These are phyloP conservation scores for Wallacemonas collosoma DNA, from an alignment of 208 protist genomes.

Conservation along the genomic window DNA sequence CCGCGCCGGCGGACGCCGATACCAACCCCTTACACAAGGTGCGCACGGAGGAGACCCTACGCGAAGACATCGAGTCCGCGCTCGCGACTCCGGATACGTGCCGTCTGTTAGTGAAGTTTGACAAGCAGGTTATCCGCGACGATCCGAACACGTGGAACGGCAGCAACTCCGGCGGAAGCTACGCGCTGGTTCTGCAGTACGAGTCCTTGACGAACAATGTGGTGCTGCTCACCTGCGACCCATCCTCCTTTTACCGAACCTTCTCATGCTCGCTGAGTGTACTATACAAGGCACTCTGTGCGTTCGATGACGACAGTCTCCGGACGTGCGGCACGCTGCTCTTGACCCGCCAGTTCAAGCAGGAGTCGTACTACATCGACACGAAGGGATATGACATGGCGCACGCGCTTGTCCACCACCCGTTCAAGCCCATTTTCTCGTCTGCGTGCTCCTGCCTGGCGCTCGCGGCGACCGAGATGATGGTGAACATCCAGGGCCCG, in stretches of 20 bases:
- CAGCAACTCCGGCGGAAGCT: constrained; percentile 62
- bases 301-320: constrained; percentile 52
- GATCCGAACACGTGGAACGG: constrained; percentile 80
- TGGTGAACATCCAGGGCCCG: constrained; percentile 50
- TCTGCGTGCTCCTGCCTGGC: constrained; percentile 73
- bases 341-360: constrained; percentile 40
- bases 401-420: constrained; percentile 84
- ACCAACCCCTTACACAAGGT: constrained; percentile 32
- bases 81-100: constrained; percentile 40
- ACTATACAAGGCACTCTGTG: constrained; percentile 64
- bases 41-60: constrained; percentile 51
- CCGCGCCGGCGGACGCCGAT: constrained; percentile 28
- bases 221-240: constrained; percentile 67
- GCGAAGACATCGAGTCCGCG: constrained; percentile 51
- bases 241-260: constrained; percentile 71
- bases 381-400: constrained; percentile 83
- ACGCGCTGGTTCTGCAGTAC: constrained; percentile 81
- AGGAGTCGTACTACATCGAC: constrained; percentile 66
- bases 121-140: constrained; percentile 47
- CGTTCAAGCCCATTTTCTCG: constrained; percentile 88
- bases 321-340: constrained; percentile 76
- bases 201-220: constrained; percentile 58
- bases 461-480: constrained; percentile 89
- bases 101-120: constrained; percentile 82
- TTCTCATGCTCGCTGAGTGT: constrained; percentile 67